These are phyloP conservation scores for Aphelidium insulamus DNA, from an alignment of 371 early-diverging fungal species.

Conservation along the genomic window DNA sequence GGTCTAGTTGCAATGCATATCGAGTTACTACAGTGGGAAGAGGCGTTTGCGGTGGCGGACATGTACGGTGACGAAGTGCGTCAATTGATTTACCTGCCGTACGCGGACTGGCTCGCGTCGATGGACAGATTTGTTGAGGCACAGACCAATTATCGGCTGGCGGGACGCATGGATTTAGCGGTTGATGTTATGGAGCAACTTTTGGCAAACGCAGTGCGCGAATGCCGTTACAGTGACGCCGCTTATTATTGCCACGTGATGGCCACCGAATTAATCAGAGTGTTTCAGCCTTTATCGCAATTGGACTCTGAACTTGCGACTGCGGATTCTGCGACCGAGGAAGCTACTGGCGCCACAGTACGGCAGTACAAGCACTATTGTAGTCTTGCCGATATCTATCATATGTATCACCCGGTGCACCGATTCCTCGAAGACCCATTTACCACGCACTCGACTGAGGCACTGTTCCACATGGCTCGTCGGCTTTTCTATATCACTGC, in stretches of 20 bases:
- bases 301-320: background rate
- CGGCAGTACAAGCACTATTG: slow-evolving; percentile 4
- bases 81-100: slow-evolving; percentile 15
- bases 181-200: slow-evolving; percentile 15
- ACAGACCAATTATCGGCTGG: slow-evolving; percentile 17
- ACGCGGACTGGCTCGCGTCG: slow-evolving; percentile 20
- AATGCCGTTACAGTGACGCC: slow-evolving; percentile 18
- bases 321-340: slow-evolving; percentile 4
- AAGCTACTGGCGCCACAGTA: too few species aligned
- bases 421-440: slow-evolving; percentile 24
- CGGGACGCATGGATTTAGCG: slow-evolving; percentile 18
- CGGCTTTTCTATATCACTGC: slow-evolving; percentile 9
- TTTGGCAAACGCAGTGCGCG: slow-evolving; percentile 13
- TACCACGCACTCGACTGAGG: slow-evolving; percentile 17
- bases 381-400: slow-evolving; percentile 16
- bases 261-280: slow-evolving; percentile 9
- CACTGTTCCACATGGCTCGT: slow-evolving; percentile 18
- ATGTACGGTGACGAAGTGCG: slow-evolving; percentile 15
- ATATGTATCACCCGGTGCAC: slow-evolving; percentile 16
- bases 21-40: slow-evolving; percentile 20
- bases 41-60: slow-evolving; percentile 20
- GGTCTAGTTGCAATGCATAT: slow-evolving; percentile 14
- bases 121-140: slow-evolving; percentile 22
- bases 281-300: slow-evolving; percentile 5
- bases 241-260: slow-evolving; percentile 16